A percentile compares a stretch with the other conserved stretches of the same genome.
phyloP scores from a whole-genome alignment of 306 rosid genomes.

The Vigna mungo region DNA sequence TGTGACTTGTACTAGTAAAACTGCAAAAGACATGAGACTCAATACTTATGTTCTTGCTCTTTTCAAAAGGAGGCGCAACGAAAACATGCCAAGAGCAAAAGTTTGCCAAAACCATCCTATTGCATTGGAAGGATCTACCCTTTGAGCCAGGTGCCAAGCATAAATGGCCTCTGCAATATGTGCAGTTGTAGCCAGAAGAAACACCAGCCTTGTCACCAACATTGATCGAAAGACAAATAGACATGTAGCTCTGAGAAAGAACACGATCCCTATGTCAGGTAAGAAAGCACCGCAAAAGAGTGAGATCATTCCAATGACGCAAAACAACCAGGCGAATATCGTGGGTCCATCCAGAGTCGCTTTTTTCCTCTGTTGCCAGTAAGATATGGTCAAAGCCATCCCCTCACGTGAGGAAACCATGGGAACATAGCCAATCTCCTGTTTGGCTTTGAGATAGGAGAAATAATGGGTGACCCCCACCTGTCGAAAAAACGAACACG shows the following conservation, averaged over 20 bases:
- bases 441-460: slow-evolving; percentile 88
- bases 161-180: slow-evolving; percentile 72
- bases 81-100: slow-evolving; percentile 68
- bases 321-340: slow-evolving; percentile 68
- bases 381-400: slow-evolving; percentile 84
- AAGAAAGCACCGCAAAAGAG: slow-evolving; percentile 74
- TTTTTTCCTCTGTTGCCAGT: slow-evolving; percentile 81
- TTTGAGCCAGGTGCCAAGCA: slow-evolving; percentile 77
- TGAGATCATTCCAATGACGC: slow-evolving; percentile 67
- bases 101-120: slow-evolving; percentile 96
- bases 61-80: slow-evolving; percentile 78
- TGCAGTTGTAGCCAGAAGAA: slow-evolving; percentile 46
- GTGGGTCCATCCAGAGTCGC: slow-evolving; percentile 81
- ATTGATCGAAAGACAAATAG: slow-evolving; percentile 71
- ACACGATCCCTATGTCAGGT: slow-evolving; percentile 73
- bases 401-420: slow-evolving; percentile 78
- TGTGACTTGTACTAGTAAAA: background rate
- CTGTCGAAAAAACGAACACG: slow-evolving; percentile 57
- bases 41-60: slow-evolving; percentile 53
- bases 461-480: slow-evolving; percentile 88
- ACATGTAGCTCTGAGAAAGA: slow-evolving; percentile 56
- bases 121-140: slow-evolving; percentile 78
- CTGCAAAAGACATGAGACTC: background rate
- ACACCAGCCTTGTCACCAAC: slow-evolving; percentile 58
- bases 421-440: slow-evolving; percentile 87